Percentiles rank a stretch among this genome's conserved stretches.
Evolutionary conservation across 306 rosid genomes (phyloP).

Genomic region (Quercus engelmannii): DNA sequence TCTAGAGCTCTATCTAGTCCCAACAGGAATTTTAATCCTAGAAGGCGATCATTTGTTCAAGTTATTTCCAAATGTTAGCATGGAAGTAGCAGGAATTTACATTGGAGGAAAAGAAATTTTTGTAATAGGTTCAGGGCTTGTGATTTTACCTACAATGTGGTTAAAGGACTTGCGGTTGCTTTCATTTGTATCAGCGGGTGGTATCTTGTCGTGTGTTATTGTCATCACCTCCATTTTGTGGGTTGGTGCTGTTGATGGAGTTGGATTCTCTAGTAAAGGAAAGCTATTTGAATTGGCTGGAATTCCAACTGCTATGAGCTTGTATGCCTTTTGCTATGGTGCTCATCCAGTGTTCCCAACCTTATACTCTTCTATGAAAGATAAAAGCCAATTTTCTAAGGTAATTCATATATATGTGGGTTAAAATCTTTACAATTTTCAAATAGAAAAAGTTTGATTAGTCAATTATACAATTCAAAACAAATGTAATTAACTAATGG

Average conservation of each 20-base stretch:
- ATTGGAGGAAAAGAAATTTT: background rate
- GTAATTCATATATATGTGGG: background rate
- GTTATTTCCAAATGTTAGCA: background rate
- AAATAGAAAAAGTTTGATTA: too few species aligned
- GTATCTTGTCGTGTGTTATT: background rate
- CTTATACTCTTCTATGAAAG: constrained; percentile 6
- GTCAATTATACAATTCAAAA: too few species aligned
- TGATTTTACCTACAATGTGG: constrained; percentile 14
- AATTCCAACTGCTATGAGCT: constrained; percentile 6
- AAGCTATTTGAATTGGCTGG: constrained; percentile 3
- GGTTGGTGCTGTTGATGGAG: constrained; percentile 7
- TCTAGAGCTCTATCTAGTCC: constrained; percentile 5
- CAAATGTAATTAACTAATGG: too few species aligned
- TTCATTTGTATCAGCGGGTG: constrained; percentile 11
- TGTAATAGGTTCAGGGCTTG: background rate
- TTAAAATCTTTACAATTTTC: background rate
- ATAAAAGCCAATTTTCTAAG: constrained; percentile 1
- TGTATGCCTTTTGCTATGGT: constrained; percentile 12
- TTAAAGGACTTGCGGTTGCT: constrained; percentile 10
- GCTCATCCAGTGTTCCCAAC: constrained; percentile 10
- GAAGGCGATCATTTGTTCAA: constrained; percentile 7
- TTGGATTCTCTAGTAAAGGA: constrained; percentile 3
- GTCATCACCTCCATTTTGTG: constrained; percentile 2
- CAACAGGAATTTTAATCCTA: constrained; percentile 8
- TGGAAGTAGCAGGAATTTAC: background rate